Conservation (phyloP, 495 filamentous ascomycete species). For the Aspergillus baeticus region DNA sequence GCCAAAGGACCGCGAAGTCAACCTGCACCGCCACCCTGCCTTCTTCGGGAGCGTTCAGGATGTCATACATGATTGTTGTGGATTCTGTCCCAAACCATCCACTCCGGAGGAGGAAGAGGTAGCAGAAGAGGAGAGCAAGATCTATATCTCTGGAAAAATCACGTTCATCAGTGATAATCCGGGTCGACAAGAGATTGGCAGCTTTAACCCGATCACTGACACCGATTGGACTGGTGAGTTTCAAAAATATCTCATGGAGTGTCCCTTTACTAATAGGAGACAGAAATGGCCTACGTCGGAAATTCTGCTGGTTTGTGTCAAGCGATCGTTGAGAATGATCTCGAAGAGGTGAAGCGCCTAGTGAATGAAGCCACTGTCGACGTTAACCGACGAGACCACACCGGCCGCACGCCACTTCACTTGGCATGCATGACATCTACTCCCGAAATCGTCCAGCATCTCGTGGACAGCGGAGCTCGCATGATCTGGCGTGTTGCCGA, state of each 20-base stretch:
- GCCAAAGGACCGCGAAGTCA: slow-evolving; percentile 63
- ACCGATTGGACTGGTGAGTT: slow-evolving; percentile 78
- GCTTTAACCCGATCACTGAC: slow-evolving; percentile 77
- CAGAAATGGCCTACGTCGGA: slow-evolving; percentile 68
- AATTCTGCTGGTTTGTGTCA: slow-evolving; percentile 70
- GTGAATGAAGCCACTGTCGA: slow-evolving; percentile 57
- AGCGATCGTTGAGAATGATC: slow-evolving; percentile 69
- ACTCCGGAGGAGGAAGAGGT: slow-evolving; percentile 69
- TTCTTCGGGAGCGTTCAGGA: slow-evolving; percentile 66
- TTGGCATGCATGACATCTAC: slow-evolving; percentile 67
- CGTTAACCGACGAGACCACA: slow-evolving; percentile 68
- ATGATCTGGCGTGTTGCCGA: slow-evolving; percentile 71
- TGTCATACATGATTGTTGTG: slow-evolving; percentile 77
- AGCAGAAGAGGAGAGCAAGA: slow-evolving; percentile 67
- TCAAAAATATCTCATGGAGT: not conserved
- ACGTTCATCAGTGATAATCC: slow-evolving; percentile 76
- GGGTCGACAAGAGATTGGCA: slow-evolving; percentile 68
- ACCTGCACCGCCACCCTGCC: slow-evolving; percentile 77
- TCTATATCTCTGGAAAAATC: slow-evolving; percentile 67
- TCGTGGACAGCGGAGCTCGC: slow-evolving; percentile 72
- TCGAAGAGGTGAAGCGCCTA: slow-evolving; percentile 66
- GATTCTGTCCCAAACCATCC: slow-evolving; percentile 64
- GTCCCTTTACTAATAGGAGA: not conserved
- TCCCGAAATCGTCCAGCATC: slow-evolving; percentile 63
- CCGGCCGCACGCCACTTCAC: slow-evolving; percentile 78